Conservation (phyloP, 257 asterid genomes). For the Jasminum sambac region DNA sequence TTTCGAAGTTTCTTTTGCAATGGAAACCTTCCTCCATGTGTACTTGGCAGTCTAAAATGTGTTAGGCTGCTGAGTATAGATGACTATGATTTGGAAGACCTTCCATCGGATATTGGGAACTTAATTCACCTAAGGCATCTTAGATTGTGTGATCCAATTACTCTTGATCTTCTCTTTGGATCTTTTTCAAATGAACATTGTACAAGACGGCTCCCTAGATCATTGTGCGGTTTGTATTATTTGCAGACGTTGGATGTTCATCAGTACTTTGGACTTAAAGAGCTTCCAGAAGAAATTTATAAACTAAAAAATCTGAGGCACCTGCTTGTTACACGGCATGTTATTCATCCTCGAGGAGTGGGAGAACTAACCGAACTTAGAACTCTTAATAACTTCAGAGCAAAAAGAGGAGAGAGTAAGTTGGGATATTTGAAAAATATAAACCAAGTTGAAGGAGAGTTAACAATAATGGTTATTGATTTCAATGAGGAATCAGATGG, state of each 20-base stretch:
- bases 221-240: background rate
- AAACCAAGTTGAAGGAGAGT: background rate
- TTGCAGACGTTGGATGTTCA: no score
- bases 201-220: background rate
- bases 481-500: no score
- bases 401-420: background rate
- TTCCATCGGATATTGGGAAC: no score
- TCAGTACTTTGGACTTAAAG: no score
- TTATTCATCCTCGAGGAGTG: background rate
- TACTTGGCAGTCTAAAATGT: constrained; percentile 12
- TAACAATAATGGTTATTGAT: background rate
- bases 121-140: constrained; percentile 3
- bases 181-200: no score
- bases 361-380: background rate
- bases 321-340: no score
- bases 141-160: background rate
- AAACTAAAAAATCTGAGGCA: no score
- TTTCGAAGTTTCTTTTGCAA: constrained; percentile 2
- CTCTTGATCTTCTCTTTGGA: no score
- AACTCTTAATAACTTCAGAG: background rate
- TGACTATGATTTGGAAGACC: no score
- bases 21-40: background rate
- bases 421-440: background rate
- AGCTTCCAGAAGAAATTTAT: no score
- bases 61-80: constrained; percentile 6